These are phyloP conservation scores for Podaxis rugospora DNA, from an alignment of 768 basidiomycete species.

Conservation along the genomic window DNA sequence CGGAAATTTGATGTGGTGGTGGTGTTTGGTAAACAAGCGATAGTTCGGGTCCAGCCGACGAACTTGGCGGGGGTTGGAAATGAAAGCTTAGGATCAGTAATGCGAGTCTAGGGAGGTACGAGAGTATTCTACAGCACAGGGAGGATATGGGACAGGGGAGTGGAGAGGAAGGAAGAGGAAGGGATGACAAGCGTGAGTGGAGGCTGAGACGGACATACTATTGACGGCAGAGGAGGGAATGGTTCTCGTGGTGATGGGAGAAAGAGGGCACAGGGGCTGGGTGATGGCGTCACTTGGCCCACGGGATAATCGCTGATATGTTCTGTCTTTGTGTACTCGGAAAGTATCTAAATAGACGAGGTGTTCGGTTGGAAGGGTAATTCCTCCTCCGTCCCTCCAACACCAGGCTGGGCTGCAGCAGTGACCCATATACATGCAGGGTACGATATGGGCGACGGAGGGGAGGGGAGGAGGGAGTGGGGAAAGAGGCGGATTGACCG, in stretches of 20 bases:
- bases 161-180: not conserved
- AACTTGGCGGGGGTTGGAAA: conserved; percentile 3
- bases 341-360: conserved; percentile 10
- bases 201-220: not conserved
- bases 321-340: conserved; percentile 8
- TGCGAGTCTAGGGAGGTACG: not conserved
- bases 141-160: not conserved
- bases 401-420: not conserved
- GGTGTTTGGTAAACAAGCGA: conserved; percentile 1
- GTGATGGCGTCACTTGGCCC: conserved; percentile 13
- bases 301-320: conserved; percentile 13
- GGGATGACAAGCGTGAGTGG: conserved; percentile 12
- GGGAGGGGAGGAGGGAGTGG: not conserved
- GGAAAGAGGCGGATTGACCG: not conserved
- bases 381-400: not conserved
- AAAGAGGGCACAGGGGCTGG: conserved; percentile 10
- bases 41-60: not conserved
- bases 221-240: conserved; percentile 12
- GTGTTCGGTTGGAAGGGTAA: too few relatives aligned
- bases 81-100: not conserved
- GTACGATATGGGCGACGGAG: not conserved
- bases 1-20: conserved; percentile 3
- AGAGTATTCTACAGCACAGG: not conserved
- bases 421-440: not conserved
- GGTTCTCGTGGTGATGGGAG: conserved; percentile 13